Evolutionary conservation across 139 green algal species (phyloP), one percentile per base, ranked within the genome.

Genomic region (Closterium sp.): DNA sequence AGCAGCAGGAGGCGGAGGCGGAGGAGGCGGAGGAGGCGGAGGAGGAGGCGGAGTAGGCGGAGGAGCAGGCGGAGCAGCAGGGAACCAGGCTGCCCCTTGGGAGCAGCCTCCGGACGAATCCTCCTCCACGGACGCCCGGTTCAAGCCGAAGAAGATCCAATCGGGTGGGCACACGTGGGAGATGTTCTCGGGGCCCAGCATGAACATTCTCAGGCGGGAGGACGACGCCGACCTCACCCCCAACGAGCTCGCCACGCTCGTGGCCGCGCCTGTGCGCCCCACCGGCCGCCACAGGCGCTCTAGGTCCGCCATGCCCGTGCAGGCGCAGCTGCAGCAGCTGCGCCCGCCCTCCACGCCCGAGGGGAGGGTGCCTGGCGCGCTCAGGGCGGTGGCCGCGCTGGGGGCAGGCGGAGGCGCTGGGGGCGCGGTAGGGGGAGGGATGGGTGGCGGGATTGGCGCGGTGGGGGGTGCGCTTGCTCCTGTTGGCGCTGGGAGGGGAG

Each of bases 101-200:
- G 83, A 86, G 30, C 83, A 86, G 30, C 83, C 83, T 34, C 83
- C 83, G 1, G 83, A 76, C 4, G 55, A 76, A 19, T 28, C 55
- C 12, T 76, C 55, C 55, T 76, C 55, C 2, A 28, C 83, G 31
- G 83, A 86, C 83, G 21, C 83, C 28, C 7, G 30, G 21, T 86
- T 86, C 30, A 32, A 34, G n/a, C 83, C 83, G 9, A 86, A 86
- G 83, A 33, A 34, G 83, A 86, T 86, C n/a, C n/a, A 86, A 86
- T 86, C 83, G 21, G 83, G 83, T 21, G 83, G 83, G 30, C 83
- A 86, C 30, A 86, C 83, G 83, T 86, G 83, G 83, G 83, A 86
- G 83, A 86, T 86, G 83, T 86, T 34, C 25, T 32, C 83, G 19
- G 83, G 83, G 83, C 83, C 83, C 0, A 86, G 83, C 9, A 33